phyloP scores from a whole-genome alignment of 768 basidiomycete genomes.

The Lyophyllum decastes region DNA sequence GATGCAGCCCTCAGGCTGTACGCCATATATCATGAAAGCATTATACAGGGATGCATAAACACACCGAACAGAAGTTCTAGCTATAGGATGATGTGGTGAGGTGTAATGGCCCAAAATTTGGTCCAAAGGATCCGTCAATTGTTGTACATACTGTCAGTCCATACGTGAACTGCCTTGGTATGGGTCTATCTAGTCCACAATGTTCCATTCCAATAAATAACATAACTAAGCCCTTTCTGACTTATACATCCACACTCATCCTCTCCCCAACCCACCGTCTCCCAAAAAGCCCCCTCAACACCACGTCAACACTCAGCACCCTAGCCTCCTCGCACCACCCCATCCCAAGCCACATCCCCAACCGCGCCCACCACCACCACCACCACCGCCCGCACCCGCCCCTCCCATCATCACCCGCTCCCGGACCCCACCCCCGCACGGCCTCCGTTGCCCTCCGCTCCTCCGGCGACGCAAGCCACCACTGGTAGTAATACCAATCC shows the following conservation, averaged over 20 bases:
- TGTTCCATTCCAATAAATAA: no score
- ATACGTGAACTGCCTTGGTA: no score
- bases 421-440: slow-evolving; percentile 6
- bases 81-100: no score
- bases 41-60: no score
- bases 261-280: slow-evolving; percentile 13
- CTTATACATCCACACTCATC: not conserved
- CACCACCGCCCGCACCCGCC: slow-evolving; percentile 2
- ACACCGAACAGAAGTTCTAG: no score
- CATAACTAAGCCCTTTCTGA: no score
- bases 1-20: no score
- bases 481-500: slow-evolving; percentile 54
- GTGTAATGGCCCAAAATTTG: no score
- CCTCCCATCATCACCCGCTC: not conserved
- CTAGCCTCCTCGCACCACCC: slow-evolving; percentile 5
- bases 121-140: no score
- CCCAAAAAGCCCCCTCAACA: slow-evolving; percentile 19
- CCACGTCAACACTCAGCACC: slow-evolving; percentile 9
- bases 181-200: no score
- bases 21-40: no score
- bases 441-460: slow-evolving; percentile 20
- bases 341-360: not conserved
- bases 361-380: slow-evolving; percentile 3
- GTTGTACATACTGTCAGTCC: no score
- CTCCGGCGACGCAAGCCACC: slow-evolving; percentile 37